phyloP scores from a whole-genome alignment of 2,329 filamentous ascomycete species.

The Exophiala sp. region DNA sequence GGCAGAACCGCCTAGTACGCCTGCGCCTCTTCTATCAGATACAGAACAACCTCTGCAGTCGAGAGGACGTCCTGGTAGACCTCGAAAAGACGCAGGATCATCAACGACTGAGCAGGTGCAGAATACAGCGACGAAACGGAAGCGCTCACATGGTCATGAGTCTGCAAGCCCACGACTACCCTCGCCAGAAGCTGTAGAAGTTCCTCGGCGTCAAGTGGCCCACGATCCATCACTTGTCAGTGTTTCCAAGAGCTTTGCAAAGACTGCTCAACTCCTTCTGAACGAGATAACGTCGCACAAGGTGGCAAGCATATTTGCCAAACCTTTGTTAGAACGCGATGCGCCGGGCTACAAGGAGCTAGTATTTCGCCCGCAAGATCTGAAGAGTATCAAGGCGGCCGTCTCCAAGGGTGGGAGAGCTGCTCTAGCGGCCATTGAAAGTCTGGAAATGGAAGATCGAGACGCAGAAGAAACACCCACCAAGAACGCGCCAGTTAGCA shows the following conservation, averaged over 20 bases:
- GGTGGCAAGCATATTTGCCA: conserved; percentile 74
- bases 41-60: conserved; percentile 33
- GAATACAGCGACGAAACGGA: conserved; percentile 32
- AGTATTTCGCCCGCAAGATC: conserved; percentile 70
- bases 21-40: conserved; percentile 34
- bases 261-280: conserved; percentile 68
- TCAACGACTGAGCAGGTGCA: conserved; percentile 4
- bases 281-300: conserved; percentile 75
- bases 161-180: conserved; percentile 17
- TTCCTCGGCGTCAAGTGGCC: conserved; percentile 31
- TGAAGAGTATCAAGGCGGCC: conserved; percentile 72
- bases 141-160: conserved; percentile 37
- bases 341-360: conserved; percentile 73
- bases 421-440: conserved; percentile 42
- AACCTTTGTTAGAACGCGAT: conserved; percentile 69
- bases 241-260: conserved; percentile 51
- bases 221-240: conserved; percentile 35
- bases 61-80: conserved; percentile 31
- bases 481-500: conserved; percentile 3
- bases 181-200: conserved; percentile 7
- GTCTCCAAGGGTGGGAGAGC: conserved; percentile 53
- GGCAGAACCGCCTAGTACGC: conserved; percentile 34
- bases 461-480: conserved; percentile 30
- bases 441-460: conserved; percentile 44
- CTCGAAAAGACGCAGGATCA: conserved; percentile 9